Conservation (phyloP, 371 early-diverging fungal genomes). For the Capillidium heterosporum region DNA sequence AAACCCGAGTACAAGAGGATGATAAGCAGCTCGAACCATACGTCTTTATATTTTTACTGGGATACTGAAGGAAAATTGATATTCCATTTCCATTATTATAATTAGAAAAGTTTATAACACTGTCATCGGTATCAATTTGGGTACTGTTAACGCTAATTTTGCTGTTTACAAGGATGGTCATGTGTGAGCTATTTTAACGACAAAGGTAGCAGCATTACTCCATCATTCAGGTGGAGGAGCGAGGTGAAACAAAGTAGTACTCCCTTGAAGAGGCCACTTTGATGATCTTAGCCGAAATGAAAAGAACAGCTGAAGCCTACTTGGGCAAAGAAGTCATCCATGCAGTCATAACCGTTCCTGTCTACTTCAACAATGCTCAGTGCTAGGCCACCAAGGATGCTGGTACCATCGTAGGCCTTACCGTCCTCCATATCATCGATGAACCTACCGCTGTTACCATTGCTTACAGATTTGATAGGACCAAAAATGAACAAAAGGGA, state of each 20-base stretch:
- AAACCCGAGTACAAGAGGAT: too few species aligned
- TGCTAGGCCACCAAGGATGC: slow-evolving; percentile 71
- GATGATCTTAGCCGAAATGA: slow-evolving; percentile 89
- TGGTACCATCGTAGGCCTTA: slow-evolving; percentile 55
- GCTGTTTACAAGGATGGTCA: slow-evolving; percentile 94
- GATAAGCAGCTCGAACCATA: too few species aligned
- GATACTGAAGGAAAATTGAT: too few species aligned
- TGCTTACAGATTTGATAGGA: slow-evolving; percentile 70
- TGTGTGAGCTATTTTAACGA: slow-evolving; percentile 78
- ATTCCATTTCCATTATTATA: too few species aligned
- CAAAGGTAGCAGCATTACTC: slow-evolving; percentile 69
- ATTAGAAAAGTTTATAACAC: background rate
- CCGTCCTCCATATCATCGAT: slow-evolving; percentile 67
- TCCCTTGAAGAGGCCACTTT: slow-evolving; percentile 92
- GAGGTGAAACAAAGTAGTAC: slow-evolving; percentile 75
- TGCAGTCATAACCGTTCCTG: slow-evolving; percentile 96
- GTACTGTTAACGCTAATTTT: slow-evolving; percentile 99
- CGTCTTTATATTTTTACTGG: too few species aligned
- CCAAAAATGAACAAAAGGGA: slow-evolving; percentile 41
- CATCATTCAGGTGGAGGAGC: slow-evolving; percentile 75
- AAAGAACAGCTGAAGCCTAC: slow-evolving; percentile 91
- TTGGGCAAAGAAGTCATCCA: slow-evolving; percentile 76
- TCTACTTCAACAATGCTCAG: slow-evolving; percentile 79
- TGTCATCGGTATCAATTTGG: slow-evolving; percentile 87
- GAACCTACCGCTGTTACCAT: slow-evolving; percentile 93